phyloP scores from a whole-genome alignment of 805 yeast genomes.

The Saccharomyces mikatae region DNA sequence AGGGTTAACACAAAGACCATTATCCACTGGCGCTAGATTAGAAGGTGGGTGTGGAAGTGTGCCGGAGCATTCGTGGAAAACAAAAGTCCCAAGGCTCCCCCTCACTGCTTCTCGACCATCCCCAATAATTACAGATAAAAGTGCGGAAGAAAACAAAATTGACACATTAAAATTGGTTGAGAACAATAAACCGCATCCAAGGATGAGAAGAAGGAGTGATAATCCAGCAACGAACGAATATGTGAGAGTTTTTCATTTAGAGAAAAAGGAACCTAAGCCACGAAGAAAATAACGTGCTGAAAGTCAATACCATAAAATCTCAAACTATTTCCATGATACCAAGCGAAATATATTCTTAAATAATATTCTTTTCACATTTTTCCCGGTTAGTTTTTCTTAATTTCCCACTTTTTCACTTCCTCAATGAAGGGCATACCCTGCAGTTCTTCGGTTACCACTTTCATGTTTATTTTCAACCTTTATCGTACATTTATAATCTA shows the following conservation, averaged over 20 bases:
- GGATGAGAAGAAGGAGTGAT: slow-evolving; percentile 25
- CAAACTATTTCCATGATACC: not conserved
- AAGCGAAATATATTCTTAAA: not conserved
- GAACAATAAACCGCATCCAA: slow-evolving; percentile 26
- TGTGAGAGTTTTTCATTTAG: slow-evolving; percentile 26
- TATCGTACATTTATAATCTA: not conserved
- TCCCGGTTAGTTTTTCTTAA: not conserved
- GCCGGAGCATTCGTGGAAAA: not conserved
- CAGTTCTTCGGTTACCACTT: not conserved
- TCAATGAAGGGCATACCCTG: not conserved
- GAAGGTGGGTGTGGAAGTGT: not conserved
- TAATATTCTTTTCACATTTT: not conserved
- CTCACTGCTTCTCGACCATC: not conserved
- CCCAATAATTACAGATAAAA: not conserved
- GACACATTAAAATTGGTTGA: slow-evolving; percentile 17
- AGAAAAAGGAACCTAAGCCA: slow-evolving; percentile 4
- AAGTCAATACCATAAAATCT: not conserved
- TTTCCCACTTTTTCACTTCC: not conserved
- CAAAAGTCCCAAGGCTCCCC: not conserved
- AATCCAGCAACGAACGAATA: slow-evolving; percentile 24
- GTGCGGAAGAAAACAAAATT: not conserved
- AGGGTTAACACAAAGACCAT: not conserved
- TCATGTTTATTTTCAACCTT: not conserved
- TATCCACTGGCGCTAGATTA: not conserved
- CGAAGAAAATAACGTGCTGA: not conserved